Base-by-base conservation (phyloP, 495 filamentous ascomycete genomes). In the Penicillium egyptiacum region DNA sequence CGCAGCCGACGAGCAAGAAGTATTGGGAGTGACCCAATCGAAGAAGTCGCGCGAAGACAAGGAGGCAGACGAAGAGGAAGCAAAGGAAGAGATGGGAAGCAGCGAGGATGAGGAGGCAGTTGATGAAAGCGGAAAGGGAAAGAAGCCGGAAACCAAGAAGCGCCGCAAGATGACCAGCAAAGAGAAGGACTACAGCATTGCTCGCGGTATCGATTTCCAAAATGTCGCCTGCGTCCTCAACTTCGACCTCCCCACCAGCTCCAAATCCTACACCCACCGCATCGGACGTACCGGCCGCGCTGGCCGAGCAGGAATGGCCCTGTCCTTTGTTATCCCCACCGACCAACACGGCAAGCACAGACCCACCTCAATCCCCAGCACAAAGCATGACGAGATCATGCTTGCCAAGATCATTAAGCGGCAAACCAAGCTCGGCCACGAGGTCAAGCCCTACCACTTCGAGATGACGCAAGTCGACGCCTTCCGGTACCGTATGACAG, bases 191-290 rank as follows among this genome's bases (percentile, higher is more conserved):
- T 98, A 92, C 66, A 90, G 92, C 31, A 83, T 98, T 31, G 92
- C 93, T 14, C 88, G 94, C 59, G 92, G 91, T 43, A 94, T 97
- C 70, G 94, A 99, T 72, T 99, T 99, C 80, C 87, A 90, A 59
- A 90, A 96, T 71, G 91, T 98, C 50, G 86, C 92, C 22, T 91
- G 88, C 57, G 91, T 99, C 20, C 83, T 99, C 61, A 99, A 99
- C 79, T 98, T 98, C 64, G 94, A 99, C 71, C 85, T 98, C 39
- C 95, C 94, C 0, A 82, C 83, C 31, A 88, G 83, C 12, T 86
- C 90, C n/a, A 92, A 88, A 68, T 95, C 91, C 4, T 99, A 99
- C 67, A 94, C 86, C 16, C 94, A 99, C 74, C 88, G 94, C 48
- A 94, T 98, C 69, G 94, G 94, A 33, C 86, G 94, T 23, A 99